phyloP scores from a whole-genome alignment of 768 basidiomycete species.

The Boletus insuetus region DNA sequence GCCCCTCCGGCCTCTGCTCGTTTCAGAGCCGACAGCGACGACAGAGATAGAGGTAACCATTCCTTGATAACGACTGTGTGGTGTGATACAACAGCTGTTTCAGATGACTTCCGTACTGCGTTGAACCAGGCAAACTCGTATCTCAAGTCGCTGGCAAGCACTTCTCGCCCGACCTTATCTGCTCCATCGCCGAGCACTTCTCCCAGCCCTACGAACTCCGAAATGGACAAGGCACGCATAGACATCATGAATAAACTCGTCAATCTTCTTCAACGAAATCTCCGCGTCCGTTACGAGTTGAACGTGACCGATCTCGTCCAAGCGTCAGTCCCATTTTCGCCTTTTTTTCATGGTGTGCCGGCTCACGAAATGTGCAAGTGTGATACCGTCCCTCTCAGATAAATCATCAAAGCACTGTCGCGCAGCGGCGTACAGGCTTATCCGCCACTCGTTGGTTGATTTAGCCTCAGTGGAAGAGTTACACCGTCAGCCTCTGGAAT shows the following conservation, averaged over 20 bases:
- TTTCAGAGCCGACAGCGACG: conserved; percentile 32
- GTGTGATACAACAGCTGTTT: conserved; percentile 10
- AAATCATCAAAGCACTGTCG: conserved; percentile 67
- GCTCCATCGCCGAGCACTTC: conserved; percentile 38
- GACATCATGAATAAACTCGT: conserved; percentile 66
- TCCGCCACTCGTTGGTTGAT: conserved; percentile 78
- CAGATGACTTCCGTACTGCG: conserved; percentile 74
- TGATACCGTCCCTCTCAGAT: conserved; percentile 80
- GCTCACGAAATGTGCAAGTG: conserved; percentile 43
- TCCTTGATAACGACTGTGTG: background rate
- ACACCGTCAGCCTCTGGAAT: conserved; percentile 68
- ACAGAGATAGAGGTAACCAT: conserved; percentile 35
- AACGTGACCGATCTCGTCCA: conserved; percentile 66
- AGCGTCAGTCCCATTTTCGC: conserved; percentile 50
- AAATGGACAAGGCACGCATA: conserved; percentile 53
- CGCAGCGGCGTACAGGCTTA: conserved; percentile 78
- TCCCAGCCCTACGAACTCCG: conserved; percentile 33
- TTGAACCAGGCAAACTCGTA: conserved; percentile 60
- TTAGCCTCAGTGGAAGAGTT: conserved; percentile 64
- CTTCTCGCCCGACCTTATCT: conserved; percentile 38
- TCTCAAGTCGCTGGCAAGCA: conserved; percentile 53
- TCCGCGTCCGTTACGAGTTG: conserved; percentile 76
- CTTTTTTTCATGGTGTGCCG: background rate
- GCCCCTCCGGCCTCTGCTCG: conserved; percentile 28
- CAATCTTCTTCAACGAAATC: conserved; percentile 60